Percentiles rank a stretch among this genome's conserved stretches.
phyloP scores from a whole-genome alignment of 2,329 filamentous ascomycete genomes.

The Fusarium sacchari region DNA sequence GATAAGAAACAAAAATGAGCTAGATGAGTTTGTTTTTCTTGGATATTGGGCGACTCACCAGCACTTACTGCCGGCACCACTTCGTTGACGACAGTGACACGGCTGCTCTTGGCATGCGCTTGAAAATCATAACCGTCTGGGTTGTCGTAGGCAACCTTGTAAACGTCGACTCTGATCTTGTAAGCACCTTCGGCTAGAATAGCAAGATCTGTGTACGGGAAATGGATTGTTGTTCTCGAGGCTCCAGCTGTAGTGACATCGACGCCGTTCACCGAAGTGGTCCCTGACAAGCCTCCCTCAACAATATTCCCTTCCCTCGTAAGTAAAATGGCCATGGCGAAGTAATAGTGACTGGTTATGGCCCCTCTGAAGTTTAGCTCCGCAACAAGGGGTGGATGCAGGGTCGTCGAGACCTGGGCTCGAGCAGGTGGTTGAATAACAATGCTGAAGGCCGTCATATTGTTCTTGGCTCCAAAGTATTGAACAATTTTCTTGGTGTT shows the following conservation, averaged over 20 bases:
- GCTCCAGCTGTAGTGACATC: slow-evolving; percentile 11
- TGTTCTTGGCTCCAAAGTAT: neutral
- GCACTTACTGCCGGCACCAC: neutral
- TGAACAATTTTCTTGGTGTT: neutral
- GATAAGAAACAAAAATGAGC: neutral
- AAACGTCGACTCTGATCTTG: slow-evolving; percentile 44
- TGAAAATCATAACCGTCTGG: slow-evolving; percentile 18
- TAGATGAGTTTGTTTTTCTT: fast-evolving
- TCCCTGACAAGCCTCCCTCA: slow-evolving; percentile 33
- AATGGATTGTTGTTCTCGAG: slow-evolving; percentile 29
- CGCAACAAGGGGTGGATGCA: slow-evolving; percentile 42
- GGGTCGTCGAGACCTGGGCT: slow-evolving; percentile 13
- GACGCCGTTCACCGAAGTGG: slow-evolving; percentile 28
- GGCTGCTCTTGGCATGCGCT: slow-evolving; percentile 26
- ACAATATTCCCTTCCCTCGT: slow-evolving; percentile 27
- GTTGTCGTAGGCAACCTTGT: slow-evolving; percentile 31
- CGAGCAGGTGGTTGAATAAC: slow-evolving; percentile 41
- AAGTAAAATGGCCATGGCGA: slow-evolving; percentile 43
- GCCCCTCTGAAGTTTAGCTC: slow-evolving; percentile 14
- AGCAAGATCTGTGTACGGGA: slow-evolving; percentile 41
- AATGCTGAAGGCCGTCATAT: slow-evolving; percentile 34
- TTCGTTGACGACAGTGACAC: slow-evolving; percentile 23
- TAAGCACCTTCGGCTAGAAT: slow-evolving; percentile 39
- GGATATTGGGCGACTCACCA: neutral
- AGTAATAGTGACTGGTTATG: slow-evolving; percentile 32